phyloP scores from a whole-genome alignment of 768 basidiomycete species.

The Coprinopsis marcescibilis region DNA sequence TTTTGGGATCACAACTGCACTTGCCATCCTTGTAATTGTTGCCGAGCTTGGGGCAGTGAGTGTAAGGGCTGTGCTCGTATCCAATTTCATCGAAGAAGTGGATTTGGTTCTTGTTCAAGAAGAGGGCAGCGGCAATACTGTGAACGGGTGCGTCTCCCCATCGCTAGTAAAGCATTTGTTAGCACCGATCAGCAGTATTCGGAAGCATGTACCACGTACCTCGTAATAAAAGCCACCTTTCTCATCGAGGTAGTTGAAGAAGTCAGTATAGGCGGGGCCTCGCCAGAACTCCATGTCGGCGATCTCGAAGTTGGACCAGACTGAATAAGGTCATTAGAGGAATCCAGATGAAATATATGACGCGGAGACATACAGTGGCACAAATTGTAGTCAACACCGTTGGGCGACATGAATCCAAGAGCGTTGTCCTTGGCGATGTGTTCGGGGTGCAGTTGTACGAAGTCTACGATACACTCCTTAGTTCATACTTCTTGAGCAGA shows the following conservation, averaged over 20 bases:
- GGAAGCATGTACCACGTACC: constrained; percentile 29
- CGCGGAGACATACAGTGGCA: constrained; percentile 54
- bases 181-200: not conserved
- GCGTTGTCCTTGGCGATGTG: constrained; percentile 55
- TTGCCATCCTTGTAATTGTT: constrained; percentile 45
- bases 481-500: constrained; percentile 6
- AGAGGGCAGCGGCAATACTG: constrained; percentile 59
- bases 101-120: constrained; percentile 51
- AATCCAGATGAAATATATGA: not conserved
- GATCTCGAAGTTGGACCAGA: constrained; percentile 70
- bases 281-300: constrained; percentile 63
- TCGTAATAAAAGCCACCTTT: constrained; percentile 67
- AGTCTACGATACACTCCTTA: constrained; percentile 34
- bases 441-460: constrained; percentile 48
- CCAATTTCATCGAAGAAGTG: constrained; percentile 78
- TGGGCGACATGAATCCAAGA: constrained; percentile 45
- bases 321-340: constrained; percentile 17
- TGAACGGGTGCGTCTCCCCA: constrained; percentile 66
- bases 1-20: constrained; percentile 53
- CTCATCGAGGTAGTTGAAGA: constrained; percentile 57
- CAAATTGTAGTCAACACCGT: constrained; percentile 62
- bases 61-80: constrained; percentile 72
- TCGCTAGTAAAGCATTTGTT: constrained; percentile 28
- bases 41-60: constrained; percentile 53
- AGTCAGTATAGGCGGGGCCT: constrained; percentile 56